These are phyloP conservation scores for Leccinum arenicola DNA, from an alignment of 768 basidiomycete genomes.

Conservation along the genomic window DNA sequence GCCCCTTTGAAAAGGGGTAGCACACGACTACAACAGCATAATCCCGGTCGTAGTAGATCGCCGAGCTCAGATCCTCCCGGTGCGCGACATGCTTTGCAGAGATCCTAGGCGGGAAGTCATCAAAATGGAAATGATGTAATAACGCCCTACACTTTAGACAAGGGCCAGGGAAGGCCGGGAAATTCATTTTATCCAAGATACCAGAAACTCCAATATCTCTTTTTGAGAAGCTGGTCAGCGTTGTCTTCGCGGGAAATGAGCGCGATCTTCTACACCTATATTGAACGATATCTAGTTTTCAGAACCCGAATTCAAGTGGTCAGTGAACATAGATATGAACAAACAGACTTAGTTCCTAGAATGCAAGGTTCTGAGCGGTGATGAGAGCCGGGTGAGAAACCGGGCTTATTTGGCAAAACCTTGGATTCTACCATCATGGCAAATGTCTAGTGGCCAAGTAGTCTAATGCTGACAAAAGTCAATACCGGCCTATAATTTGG, in stretches of 20 bases:
- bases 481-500: slow-evolving; percentile 3
- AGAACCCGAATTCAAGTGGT: background rate
- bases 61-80: background rate
- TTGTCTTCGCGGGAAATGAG: background rate
- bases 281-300: background rate
- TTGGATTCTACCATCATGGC: background rate
- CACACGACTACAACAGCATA: background rate
- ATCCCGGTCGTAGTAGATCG: slow-evolving; percentile 3
- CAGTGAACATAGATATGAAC: background rate
- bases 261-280: background rate
- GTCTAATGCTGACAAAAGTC: slow-evolving; percentile 4
- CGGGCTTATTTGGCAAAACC: background rate
- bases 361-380: background rate
- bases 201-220: background rate
- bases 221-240: background rate
- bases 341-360: background rate
- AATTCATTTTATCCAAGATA: background rate
- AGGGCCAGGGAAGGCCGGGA: background rate
- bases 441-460: background rate
- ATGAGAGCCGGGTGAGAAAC: background rate
- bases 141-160: background rate
- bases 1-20: background rate
- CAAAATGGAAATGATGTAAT: background rate
- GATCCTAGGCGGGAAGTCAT: background rate
- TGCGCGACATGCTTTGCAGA: background rate